These are phyloP conservation scores for Tetracentron sinense DNA, from an alignment of 164 flowering plant genomes.

Conservation along the genomic window DNA sequence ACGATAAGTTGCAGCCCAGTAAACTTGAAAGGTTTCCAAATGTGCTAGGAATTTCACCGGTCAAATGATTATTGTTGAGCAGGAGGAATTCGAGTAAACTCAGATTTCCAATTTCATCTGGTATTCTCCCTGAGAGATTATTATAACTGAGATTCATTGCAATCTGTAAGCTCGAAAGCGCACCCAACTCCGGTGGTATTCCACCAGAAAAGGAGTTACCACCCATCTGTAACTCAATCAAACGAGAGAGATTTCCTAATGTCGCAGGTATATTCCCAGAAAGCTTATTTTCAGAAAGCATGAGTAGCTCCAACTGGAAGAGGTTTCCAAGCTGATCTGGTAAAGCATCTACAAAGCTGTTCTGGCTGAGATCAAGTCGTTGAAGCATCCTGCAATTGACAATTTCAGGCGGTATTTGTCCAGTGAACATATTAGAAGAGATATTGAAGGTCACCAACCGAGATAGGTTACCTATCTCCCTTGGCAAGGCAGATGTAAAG, in stretches of 20 bases:
- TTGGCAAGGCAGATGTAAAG: constrained; percentile 64
- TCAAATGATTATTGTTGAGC: constrained; percentile 79
- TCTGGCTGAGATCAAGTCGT: constrained; percentile 82
- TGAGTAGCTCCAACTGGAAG: constrained; percentile 70
- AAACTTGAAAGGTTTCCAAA: constrained; percentile 73
- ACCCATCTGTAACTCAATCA: constrained; percentile 88
- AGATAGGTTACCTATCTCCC: constrained; percentile 67
- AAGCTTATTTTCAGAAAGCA: constrained; percentile 70
- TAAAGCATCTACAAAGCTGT: constrained; percentile 47
- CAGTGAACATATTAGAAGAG: constrained; percentile 74
- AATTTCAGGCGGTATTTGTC: constrained; percentile 60
- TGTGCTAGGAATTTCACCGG: constrained; percentile 71
- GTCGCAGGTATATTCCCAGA: constrained; percentile 68
- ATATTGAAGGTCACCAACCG: constrained; percentile 72
- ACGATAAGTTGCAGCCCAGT: constrained; percentile 72
- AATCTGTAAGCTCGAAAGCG: constrained; percentile 79
- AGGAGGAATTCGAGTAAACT: constrained; percentile 55
- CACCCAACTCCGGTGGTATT: constrained; percentile 73
- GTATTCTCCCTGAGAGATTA: constrained; percentile 68
- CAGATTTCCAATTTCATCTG: constrained; percentile 75
- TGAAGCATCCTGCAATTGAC: constrained; percentile 76
- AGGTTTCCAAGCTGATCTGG: constrained; percentile 74
- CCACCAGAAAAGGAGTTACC: constrained; percentile 71
- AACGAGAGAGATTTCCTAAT: constrained; percentile 67
- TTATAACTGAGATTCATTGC: constrained; percentile 87